These are phyloP conservation scores for Brettanomyces naardenensis DNA, from an alignment of 805 yeast genomes.

Conservation along the genomic window DNA sequence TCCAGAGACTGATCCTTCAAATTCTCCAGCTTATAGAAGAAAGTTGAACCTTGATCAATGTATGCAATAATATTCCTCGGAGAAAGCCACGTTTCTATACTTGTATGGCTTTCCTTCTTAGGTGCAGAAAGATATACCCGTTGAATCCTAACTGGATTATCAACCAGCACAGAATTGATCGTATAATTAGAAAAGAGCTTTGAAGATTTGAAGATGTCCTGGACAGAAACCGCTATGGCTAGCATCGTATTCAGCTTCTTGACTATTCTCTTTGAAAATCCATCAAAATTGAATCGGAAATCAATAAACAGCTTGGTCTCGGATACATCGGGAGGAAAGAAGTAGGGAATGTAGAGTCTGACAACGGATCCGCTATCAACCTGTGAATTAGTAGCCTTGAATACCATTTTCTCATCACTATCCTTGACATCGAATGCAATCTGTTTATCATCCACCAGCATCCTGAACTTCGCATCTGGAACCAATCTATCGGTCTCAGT, in stretches of 20 bases:
- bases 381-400: slow-evolving; percentile 4
- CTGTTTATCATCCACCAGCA: slow-evolving; percentile 12
- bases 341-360: slow-evolving; percentile 21
- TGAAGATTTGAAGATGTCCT: slow-evolving; percentile 59
- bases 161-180: slow-evolving; percentile 47
- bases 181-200: slow-evolving; percentile 60
- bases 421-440: slow-evolving; percentile 10
- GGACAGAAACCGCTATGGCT: slow-evolving; percentile 67
- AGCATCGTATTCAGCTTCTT: slow-evolving; percentile 43
- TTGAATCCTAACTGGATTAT: slow-evolving; percentile 46
- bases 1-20: slow-evolving; percentile 30
- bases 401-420: slow-evolving; percentile 10
- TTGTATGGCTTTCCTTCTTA: slow-evolving; percentile 6
- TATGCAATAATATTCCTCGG: slow-evolving; percentile 41
- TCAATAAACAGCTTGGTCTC: slow-evolving; percentile 20
- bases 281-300: slow-evolving; percentile 14
- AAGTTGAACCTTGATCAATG: slow-evolving; percentile 63
- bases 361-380: slow-evolving; percentile 6
- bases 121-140: slow-evolving; percentile 26
- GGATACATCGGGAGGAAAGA: slow-evolving; percentile 27
- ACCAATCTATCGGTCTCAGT: slow-evolving; percentile 23
- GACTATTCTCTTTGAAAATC: slow-evolving; percentile 11
- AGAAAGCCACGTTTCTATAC: slow-evolving; percentile 21
- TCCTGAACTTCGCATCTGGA: slow-evolving; percentile 10
- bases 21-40: slow-evolving; percentile 44